phyloP scores from a whole-genome alignment of 2,329 filamentous ascomycete genomes.

The Aspergillus uvarum region DNA sequence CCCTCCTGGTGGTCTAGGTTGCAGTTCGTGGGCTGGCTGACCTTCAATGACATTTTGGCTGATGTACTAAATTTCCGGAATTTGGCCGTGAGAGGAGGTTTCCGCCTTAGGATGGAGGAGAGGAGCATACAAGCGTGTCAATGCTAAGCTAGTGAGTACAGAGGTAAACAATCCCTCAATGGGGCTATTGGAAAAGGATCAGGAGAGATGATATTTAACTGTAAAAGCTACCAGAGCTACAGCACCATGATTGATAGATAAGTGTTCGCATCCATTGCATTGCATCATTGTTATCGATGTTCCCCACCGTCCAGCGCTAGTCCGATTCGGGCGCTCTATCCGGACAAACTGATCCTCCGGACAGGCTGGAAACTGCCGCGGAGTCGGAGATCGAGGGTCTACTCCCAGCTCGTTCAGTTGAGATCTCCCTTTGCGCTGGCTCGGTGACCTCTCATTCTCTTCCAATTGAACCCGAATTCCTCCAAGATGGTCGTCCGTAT shows the following conservation, averaged over 20 bases:
- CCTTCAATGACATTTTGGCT: constrained; percentile 45
- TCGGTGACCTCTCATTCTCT: not conserved
- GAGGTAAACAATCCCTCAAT: not conserved
- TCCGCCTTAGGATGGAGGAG: constrained; percentile 13
- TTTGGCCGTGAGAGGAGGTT: constrained; percentile 10
- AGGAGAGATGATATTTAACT: not conserved
- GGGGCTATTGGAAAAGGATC: not conserved
- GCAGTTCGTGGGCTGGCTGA: constrained; percentile 16
- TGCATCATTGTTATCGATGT: constrained; percentile 20
- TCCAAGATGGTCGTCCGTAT: constrained; percentile 85
- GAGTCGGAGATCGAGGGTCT: constrained; percentile 19
- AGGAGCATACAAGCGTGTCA: constrained; percentile 30
- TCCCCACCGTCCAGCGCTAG: constrained; percentile 23
- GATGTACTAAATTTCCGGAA: constrained; percentile 29
- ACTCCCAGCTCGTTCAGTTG: constrained; percentile 12
- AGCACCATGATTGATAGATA: not conserved
- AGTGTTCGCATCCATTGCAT: not conserved
- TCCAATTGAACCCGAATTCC: constrained; percentile 1
- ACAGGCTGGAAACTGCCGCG: constrained; percentile 29
- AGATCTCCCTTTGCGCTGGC: constrained; percentile 5
- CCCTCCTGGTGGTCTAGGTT: not conserved
- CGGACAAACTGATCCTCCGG: constrained; percentile 32
- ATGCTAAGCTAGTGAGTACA: not conserved
- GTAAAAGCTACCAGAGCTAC: not conserved
- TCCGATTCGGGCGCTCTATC: constrained; percentile 8